A percentile compares a stretch with the other conserved stretches of the same genome.
phyloP scores from a whole-genome alignment of 2,329 filamentous ascomycete genomes.

The Nothophoma quercina region DNA sequence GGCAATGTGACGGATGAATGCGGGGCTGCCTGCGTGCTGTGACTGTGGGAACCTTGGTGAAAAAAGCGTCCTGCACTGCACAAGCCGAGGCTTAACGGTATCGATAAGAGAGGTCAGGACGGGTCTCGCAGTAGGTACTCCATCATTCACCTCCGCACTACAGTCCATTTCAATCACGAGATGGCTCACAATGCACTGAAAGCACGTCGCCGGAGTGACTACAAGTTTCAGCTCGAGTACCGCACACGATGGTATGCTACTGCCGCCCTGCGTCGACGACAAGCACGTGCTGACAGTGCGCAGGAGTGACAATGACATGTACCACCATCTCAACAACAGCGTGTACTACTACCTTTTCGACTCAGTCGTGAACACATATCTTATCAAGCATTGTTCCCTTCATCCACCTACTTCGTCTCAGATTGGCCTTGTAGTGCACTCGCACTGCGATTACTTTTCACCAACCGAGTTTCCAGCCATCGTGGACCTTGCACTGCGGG shows the following conservation, averaged over 20 bases:
- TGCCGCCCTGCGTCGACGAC: background rate
- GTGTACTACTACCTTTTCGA: slow-evolving; percentile 91
- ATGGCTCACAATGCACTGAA: slow-evolving; percentile 56
- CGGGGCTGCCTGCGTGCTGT: slow-evolving; percentile 15
- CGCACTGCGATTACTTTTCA: slow-evolving; percentile 84
- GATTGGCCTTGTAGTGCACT: slow-evolving; percentile 84
- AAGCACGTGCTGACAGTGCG: slow-evolving; percentile 15
- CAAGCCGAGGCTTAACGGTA: slow-evolving; percentile 11
- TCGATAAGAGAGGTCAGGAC: slow-evolving; percentile 10
- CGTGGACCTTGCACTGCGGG: slow-evolving; percentile 80
- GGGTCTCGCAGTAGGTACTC: background rate
- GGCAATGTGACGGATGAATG: slow-evolving; percentile 37
- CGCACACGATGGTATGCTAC: slow-evolving; percentile 80
- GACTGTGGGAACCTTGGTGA: slow-evolving; percentile 4
- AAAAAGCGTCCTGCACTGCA: slow-evolving; percentile 4
- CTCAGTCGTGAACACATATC: slow-evolving; percentile 86
- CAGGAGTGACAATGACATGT: slow-evolving; percentile 93
- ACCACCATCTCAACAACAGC: slow-evolving; percentile 90
- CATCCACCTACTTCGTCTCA: slow-evolving; percentile 73
- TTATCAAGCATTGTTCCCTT: slow-evolving; percentile 79
- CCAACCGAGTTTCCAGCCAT: slow-evolving; percentile 82
- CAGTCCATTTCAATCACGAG: background rate
- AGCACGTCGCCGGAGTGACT: slow-evolving; percentile 72
- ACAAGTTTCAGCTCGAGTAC: slow-evolving; percentile 80
- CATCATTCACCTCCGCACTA: background rate